A percentile compares a stretch with the other conserved stretches of the same genome.
phyloP scores from a whole-genome alignment of 1,284 basidiomycete species.

The Puccinia sorghi region DNA sequence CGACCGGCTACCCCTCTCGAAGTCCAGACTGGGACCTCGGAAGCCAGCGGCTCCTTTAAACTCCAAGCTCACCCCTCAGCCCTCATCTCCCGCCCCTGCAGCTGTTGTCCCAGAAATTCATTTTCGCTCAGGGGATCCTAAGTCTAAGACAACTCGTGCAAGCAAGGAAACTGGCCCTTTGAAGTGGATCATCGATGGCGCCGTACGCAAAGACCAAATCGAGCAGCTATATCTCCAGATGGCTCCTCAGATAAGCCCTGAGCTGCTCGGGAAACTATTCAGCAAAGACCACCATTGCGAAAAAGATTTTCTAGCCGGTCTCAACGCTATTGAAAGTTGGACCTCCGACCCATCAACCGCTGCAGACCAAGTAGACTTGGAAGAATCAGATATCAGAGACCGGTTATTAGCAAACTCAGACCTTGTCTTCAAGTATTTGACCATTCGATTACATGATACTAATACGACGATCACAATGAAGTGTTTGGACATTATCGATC shows the following conservation, averaged over 20 bases:
- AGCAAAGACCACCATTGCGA: constrained; percentile 95
- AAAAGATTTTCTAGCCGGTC: constrained; percentile 81
- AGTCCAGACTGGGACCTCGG: constrained; percentile 53
- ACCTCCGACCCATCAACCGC: constrained; percentile 65
- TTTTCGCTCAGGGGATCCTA: constrained; percentile 71
- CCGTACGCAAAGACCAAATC: constrained; percentile 79
- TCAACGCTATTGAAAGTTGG: constrained; percentile 73
- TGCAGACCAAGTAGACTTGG: constrained; percentile 66
- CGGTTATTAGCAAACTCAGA: constrained; percentile 88
- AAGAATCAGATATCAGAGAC: constrained; percentile 65
- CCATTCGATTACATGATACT: constrained; percentile 84
- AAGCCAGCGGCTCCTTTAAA: constrained; percentile 55
- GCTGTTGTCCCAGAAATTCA: constrained; percentile 61
- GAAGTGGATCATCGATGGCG: constrained; percentile 67
- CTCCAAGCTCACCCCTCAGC: constrained; percentile 55
- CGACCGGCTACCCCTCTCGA: constrained; percentile 54
- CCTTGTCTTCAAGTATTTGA: constrained; percentile 88
- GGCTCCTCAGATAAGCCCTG: constrained; percentile 77
- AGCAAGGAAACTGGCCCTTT: constrained; percentile 70
- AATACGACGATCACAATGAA: constrained; percentile 87
- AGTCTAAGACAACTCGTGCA: constrained; percentile 72
- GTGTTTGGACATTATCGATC: constrained; percentile 83
- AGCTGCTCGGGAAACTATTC: constrained; percentile 78
- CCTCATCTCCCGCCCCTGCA: constrained; percentile 59
- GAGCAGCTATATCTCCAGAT: constrained; percentile 88